These are phyloP conservation scores for Pichia sp. DNA, from an alignment of 1,139 yeast species.

Conservation along the genomic window DNA sequence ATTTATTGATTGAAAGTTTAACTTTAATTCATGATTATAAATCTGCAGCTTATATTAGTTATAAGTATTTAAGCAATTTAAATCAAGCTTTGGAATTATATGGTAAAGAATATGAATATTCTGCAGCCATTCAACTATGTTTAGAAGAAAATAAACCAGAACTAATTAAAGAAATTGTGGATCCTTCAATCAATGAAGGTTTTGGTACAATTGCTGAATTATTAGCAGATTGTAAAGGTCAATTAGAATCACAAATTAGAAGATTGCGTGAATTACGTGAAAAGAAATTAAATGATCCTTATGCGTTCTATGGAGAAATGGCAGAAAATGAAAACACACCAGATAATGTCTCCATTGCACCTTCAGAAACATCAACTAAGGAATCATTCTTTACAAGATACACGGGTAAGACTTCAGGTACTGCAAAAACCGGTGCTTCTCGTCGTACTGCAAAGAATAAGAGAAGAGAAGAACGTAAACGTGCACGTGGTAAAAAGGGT, in stretches of 20 bases:
- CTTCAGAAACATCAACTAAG: constrained; percentile 87
- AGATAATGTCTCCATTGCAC: constrained; percentile 91
- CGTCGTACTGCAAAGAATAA: constrained; percentile 86
- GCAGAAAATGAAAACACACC: constrained; percentile 69
- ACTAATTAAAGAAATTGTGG: constrained; percentile 54
- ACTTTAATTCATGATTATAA: constrained; percentile 66
- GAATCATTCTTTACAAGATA: constrained; percentile 92
- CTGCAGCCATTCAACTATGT: constrained; percentile 69
- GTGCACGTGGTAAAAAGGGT: constrained; percentile 95
- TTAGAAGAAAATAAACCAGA: constrained; percentile 37
- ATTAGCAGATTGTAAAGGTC: constrained; percentile 85
- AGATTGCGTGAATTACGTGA: constrained; percentile 79
- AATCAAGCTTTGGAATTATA: constrained; percentile 59
- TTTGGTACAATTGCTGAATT: constrained; percentile 84
- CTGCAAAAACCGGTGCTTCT: constrained; percentile 95
- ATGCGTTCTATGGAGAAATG: constrained; percentile 64
- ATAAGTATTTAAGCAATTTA: constrained; percentile 52
- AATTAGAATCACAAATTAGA: constrained; percentile 72
- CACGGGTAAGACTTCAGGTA: constrained; percentile 92
- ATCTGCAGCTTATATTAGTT: constrained; percentile 80
- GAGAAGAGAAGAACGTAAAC: constrained; percentile 92
- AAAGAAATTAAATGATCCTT: constrained; percentile 80
- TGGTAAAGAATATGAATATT: constrained; percentile 72
- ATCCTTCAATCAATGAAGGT: constrained; percentile 75
- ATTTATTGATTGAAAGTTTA: constrained; percentile 52